Percentiles rank a stretch among this genome's conserved stretches.
Evolutionary conservation across 768 basidiomycete species (phyloP).

Genomic region (Botryobasidium botryosum): DNA sequence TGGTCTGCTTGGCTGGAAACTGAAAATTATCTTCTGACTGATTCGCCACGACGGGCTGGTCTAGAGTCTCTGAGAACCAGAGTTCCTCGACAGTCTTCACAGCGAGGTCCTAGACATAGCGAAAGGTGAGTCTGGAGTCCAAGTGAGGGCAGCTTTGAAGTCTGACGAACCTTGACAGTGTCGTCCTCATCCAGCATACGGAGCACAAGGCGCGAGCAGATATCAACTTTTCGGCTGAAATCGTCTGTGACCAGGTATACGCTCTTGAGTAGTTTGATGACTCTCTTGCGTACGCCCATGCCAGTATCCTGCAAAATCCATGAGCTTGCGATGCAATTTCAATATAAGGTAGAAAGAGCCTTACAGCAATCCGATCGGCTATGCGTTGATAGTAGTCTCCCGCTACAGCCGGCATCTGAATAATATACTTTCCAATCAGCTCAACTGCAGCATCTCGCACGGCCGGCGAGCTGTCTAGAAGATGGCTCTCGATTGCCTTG

Average conservation of each 20-base stretch:
- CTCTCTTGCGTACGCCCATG: conserved; percentile 81
- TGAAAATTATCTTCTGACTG: conserved; percentile 32
- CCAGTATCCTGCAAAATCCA: conserved; percentile 61
- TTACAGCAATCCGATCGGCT: conserved; percentile 76
- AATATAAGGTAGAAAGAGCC: conserved; percentile 14
- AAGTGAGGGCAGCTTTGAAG: neutral
- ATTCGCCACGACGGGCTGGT: neutral
- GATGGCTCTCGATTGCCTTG: conserved; percentile 71
- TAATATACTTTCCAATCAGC: conserved; percentile 92
- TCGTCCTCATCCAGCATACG: conserved; percentile 91
- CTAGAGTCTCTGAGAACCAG: conserved; percentile 47
- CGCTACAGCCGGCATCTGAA: conserved; percentile 75
- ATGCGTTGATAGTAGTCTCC: conserved; percentile 79
- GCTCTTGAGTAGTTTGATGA: conserved; percentile 81
- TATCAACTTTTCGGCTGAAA: conserved; percentile 48
- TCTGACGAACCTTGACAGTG: conserved; percentile 44
- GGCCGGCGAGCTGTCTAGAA: conserved; percentile 80
- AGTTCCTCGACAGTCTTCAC: conserved; percentile 80
- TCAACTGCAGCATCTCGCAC: conserved; percentile 97
- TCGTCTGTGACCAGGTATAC: conserved; percentile 56
- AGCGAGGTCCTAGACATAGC: conserved; percentile 45
- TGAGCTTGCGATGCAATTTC: neutral
- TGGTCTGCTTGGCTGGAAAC: conserved; percentile 24
- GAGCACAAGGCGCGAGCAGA: conserved; percentile 61
- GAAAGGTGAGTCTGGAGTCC: conserved; percentile 4